These are phyloP conservation scores for Isatis tinctoria DNA, from an alignment of 345 rosid genomes.

Conservation along the genomic window DNA sequence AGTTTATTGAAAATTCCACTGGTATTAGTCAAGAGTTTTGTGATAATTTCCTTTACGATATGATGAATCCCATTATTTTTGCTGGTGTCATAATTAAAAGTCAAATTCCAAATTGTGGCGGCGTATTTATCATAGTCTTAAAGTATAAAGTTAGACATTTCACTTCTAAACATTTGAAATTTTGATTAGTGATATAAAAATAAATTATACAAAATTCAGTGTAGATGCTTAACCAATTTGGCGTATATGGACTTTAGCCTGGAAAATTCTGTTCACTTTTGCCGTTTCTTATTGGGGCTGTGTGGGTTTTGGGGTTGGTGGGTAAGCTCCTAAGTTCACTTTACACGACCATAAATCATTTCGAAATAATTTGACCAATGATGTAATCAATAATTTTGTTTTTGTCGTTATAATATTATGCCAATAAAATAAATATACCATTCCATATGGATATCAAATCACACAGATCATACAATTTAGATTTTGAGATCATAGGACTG, in stretches of 20 bases:
- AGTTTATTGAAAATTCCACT: background rate
- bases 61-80: background rate
- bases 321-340: slow-evolving; percentile 2
- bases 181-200: background rate
- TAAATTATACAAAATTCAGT: background rate
- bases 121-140: background rate
- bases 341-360: slow-evolving; percentile 4
- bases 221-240: slow-evolving; percentile 11
- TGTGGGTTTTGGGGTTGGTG: slow-evolving; percentile 22
- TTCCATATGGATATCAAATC: background rate
- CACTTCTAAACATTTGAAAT: background rate
- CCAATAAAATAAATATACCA: background rate
- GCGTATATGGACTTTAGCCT: slow-evolving; percentile 17
- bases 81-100: slow-evolving; percentile 6
- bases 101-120: slow-evolving; percentile 18
- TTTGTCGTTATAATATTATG: slow-evolving; percentile 1
- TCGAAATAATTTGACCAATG: background rate
- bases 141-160: slow-evolving; percentile 1
- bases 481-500: background rate
- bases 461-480: background rate
- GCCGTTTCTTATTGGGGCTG: slow-evolving; percentile 1
- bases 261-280: slow-evolving; percentile 7
- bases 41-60: background rate
- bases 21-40: slow-evolving; percentile 1
- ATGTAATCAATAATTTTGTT: background rate